These are phyloP conservation scores for Thalassiosira profunda DNA, from an alignment of 108 stramenopile genomes.

Conservation along the genomic window DNA sequence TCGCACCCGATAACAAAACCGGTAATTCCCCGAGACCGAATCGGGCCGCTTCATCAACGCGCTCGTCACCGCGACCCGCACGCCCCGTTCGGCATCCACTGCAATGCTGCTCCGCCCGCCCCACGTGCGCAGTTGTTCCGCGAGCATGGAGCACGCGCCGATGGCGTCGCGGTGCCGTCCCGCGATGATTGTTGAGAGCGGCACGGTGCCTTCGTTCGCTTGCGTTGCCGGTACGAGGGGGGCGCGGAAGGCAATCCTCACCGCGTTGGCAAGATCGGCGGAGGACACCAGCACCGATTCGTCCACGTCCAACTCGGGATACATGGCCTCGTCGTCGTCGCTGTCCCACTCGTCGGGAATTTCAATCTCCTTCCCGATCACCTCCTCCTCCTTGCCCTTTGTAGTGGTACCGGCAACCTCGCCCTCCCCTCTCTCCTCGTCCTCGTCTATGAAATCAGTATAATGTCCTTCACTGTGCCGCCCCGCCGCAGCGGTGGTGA, in stretches of 20 bases:
- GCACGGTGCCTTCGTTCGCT: slow-evolving; percentile 1
- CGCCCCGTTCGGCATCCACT: slow-evolving; percentile 25
- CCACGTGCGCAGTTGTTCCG: slow-evolving; percentile 36
- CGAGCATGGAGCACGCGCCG: slow-evolving; percentile 25
- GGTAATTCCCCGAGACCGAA: slow-evolving; percentile 11
- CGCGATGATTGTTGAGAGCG: slow-evolving; percentile 12
- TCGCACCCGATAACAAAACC: slow-evolving; percentile 47
- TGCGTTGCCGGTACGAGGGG: slow-evolving; percentile 19
- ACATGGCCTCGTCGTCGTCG: background rate
- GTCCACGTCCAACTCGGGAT: slow-evolving; percentile 4
- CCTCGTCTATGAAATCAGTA: slow-evolving; percentile 43
- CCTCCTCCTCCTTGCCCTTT: background rate
- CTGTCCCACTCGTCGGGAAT: background rate
- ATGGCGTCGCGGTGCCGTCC: slow-evolving; percentile 49
- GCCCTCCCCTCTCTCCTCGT: slow-evolving; percentile 24
- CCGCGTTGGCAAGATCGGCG: slow-evolving; percentile 33
- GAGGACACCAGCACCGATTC: slow-evolving; percentile 27
- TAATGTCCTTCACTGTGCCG: slow-evolving; percentile 42
- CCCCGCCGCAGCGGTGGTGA: slow-evolving; percentile 9
- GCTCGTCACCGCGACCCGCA: slow-evolving; percentile 43
- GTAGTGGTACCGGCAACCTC: background rate
- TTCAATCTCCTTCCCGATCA: background rate
- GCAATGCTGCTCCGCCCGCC: slow-evolving; percentile 31
- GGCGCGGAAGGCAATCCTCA: slow-evolving; percentile 48
- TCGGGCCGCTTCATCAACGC: slow-evolving; percentile 4